Evolutionary conservation across 2,329 filamentous ascomycete genomes (phyloP).

Genomic region (Xenoacremonium recifei): DNA sequence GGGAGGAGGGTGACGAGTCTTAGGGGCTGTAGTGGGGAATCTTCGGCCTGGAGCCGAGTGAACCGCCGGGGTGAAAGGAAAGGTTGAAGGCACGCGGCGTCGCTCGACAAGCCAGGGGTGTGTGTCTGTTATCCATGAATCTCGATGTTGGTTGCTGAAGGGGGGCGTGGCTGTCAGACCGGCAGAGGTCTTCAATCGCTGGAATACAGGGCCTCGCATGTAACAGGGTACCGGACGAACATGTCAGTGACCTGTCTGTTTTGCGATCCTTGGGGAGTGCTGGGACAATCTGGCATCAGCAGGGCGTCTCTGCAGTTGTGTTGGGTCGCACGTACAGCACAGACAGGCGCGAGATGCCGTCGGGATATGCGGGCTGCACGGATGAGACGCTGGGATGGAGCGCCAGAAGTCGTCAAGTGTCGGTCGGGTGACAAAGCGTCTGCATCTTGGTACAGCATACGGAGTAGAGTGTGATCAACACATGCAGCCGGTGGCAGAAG

Average conservation of each 20-base stretch:
- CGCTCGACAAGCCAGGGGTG: slow-evolving; percentile 8
- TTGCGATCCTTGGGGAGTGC: too few relatives aligned
- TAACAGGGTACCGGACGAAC: slow-evolving; percentile 15
- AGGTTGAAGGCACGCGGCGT: slow-evolving; percentile 21
- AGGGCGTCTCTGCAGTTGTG: not conserved
- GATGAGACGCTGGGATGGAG: too few relatives aligned
- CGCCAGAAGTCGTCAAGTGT: not conserved
- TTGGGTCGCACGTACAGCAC: not conserved
- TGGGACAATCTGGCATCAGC: slow-evolving; percentile 11
- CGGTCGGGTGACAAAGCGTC: not conserved
- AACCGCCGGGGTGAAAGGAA: slow-evolving; percentile 32
- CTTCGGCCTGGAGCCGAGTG: slow-evolving; percentile 38
- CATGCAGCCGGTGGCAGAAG: slow-evolving; percentile 17
- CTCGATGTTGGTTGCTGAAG: too few relatives aligned
- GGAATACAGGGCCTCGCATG: slow-evolving; percentile 22
- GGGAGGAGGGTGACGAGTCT: slow-evolving; percentile 32
- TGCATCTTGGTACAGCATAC: not conserved
- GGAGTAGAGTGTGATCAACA: not conserved
- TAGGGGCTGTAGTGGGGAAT: slow-evolving; percentile 29
- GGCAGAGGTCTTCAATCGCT: too few relatives aligned
- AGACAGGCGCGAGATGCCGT: not conserved
- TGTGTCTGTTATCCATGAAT: slow-evolving; percentile 22
- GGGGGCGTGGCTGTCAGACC: too few relatives aligned
- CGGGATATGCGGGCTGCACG: not conserved
- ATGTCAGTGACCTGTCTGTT: too few relatives aligned